These are phyloP conservation scores for Ochetophila trinervis DNA, from an alignment of 306 rosid species.

Conservation along the genomic window DNA sequence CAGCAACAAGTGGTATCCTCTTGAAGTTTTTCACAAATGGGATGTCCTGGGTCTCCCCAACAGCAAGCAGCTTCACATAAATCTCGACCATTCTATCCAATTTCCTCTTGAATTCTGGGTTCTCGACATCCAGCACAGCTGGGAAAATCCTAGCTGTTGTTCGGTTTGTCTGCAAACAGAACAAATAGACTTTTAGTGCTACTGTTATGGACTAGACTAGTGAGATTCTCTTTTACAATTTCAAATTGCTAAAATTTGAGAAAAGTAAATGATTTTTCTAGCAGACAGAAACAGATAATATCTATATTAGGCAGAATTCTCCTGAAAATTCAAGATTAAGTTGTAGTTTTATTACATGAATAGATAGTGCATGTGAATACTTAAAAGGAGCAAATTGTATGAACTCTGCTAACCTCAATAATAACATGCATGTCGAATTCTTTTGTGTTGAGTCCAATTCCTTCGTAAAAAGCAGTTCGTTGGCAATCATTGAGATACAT, in stretches of 20 bases:
- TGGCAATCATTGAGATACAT: slow-evolving; percentile 99
- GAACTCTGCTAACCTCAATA: slow-evolving; percentile 66
- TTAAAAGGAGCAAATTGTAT: slow-evolving; percentile 2
- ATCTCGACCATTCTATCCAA: slow-evolving; percentile 88
- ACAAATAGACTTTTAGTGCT: slow-evolving; percentile 2
- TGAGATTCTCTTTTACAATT: background rate
- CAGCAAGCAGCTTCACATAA: slow-evolving; percentile 65
- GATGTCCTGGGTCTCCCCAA: slow-evolving; percentile 61
- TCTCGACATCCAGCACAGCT: slow-evolving; percentile 92
- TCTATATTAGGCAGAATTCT: background rate
- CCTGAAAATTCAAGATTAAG: background rate
- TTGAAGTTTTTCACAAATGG: slow-evolving; percentile 83
- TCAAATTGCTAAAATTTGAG: background rate
- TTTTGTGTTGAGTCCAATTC: slow-evolving; percentile 90
- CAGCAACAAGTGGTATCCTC: slow-evolving; percentile 83
- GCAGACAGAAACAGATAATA: background rate
- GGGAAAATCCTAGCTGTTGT: slow-evolving; percentile 96
- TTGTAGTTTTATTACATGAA: background rate
- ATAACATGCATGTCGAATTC: slow-evolving; percentile 98
- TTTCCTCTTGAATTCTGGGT: slow-evolving; percentile 91
- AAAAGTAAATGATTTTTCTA: background rate
- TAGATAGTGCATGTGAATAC: background rate
- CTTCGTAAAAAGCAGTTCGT: slow-evolving; percentile 90
- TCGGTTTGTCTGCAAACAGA: slow-evolving; percentile 89
- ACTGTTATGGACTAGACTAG: background rate